Evolutionary conservation across 1,139 yeast genomes (phyloP), one percentile per base, ranked within the genome.

Genomic region (Geotrichum cucujoidarum): DNA sequence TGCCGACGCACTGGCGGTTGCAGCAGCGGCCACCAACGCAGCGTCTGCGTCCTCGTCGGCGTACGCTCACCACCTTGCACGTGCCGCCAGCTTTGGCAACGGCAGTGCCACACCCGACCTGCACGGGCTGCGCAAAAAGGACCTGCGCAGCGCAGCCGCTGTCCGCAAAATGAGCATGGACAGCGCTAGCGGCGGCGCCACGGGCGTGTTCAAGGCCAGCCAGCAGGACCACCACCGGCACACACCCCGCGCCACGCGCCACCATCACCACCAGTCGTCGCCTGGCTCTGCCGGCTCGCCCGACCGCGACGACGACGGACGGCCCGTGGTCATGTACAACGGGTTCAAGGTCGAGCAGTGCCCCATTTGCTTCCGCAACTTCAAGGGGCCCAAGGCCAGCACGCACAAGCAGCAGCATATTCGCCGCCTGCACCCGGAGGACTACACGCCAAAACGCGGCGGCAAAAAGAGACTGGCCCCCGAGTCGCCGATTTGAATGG

Each of bases 341-440:
- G 61, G 59, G 45, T 60, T 50, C 56, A 61, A 66, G 40, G 54
- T 64, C 20, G 73, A 69, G 53, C 66, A 60, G 34, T 70, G 74
- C 53, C 71, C 67, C 40, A 63, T 69, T 37, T 72, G 76, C 54
- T 68, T 67, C 11, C 64, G 76, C 35, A 60, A 62, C 25, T 72
- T 72, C 62, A 67, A 66, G 55, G 76, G 76, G 16, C 74, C 75
- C 27, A 70, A 68, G 59, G 70, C 75, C 2, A 61, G 72, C 2
- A 71, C 75, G 1, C 75, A 71, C 57, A 70, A 67, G 53, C 75
- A 71, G 55, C 75, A 71, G 60, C 75, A 71, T 50, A 71, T 71
- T 45, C 64, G 73, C 17, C 58, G 75, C 33, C 56, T 71, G 35
- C 76, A 71, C 48, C 75, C 75, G 1, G 69, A 68, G 38, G 65